Evolutionary conservation across 305 asterid species (phyloP).

Genomic region (Fraxinus greggii): DNA sequence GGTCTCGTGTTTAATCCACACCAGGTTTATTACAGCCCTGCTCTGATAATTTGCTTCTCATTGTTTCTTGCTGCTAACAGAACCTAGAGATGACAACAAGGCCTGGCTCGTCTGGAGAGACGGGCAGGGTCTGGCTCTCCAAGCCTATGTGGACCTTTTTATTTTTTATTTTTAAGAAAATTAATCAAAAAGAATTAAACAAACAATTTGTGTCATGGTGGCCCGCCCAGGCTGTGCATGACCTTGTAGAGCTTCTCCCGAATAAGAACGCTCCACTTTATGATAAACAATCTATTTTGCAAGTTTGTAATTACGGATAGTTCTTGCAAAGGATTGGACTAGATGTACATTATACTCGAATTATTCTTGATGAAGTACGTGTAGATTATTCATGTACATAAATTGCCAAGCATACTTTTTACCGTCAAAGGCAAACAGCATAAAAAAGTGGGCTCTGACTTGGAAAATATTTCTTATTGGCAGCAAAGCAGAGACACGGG

Average conservation of each 20-base stretch:
- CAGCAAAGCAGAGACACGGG: conserved; percentile 45
- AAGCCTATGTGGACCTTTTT: neutral
- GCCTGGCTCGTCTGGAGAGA: neutral
- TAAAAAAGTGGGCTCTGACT: neutral
- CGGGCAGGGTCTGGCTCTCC: neutral
- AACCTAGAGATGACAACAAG: neutral
- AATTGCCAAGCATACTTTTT: neutral
- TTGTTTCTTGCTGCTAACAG: neutral
- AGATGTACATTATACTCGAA: neutral
- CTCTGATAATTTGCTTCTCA: neutral
- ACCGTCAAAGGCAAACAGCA: neutral
- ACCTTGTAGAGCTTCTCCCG: neutral
- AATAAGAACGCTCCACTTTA: neutral
- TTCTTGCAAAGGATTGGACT: neutral
- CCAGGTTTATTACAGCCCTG: conserved; percentile 37
- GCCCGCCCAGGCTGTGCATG: neutral
- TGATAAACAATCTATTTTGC: neutral
- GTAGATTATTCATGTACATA: neutral
- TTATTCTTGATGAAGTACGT: neutral
- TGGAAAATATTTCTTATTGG: conserved; percentile 13
- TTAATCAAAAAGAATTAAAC: neutral
- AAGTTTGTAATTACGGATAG: neutral
- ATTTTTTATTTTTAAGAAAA: neutral
- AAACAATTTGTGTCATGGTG: neutral
- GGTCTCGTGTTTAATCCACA: conserved; percentile 58